These are phyloP conservation scores for Penicillium griseofulvum DNA, from an alignment of 2,329 filamentous ascomycete species.

Conservation along the genomic window DNA sequence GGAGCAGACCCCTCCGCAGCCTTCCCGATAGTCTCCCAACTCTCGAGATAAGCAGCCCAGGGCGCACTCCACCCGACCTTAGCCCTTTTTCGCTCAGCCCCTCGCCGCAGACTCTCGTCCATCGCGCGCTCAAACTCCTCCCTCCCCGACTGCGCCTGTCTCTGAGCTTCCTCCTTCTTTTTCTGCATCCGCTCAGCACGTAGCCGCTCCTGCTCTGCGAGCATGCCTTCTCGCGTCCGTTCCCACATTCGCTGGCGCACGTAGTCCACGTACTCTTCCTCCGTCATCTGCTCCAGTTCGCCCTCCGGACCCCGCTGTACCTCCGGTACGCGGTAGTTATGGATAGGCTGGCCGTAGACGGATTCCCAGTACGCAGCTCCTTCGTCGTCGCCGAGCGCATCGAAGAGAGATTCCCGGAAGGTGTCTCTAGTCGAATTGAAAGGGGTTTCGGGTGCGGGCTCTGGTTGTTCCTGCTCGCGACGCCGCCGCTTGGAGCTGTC, in stretches of 20 bases:
- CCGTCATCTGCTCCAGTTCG: slow-evolving; percentile 77
- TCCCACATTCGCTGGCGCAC: slow-evolving; percentile 94
- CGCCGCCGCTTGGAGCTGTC: slow-evolving; percentile 25
- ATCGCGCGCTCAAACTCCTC: slow-evolving; percentile 59
- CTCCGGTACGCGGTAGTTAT: slow-evolving; percentile 65
- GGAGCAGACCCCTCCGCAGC: slow-evolving; percentile 16
- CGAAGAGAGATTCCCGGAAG: slow-evolving; percentile 92
- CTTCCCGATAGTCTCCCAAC: slow-evolving; percentile 58
- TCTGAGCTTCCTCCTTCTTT: slow-evolving; percentile 43
- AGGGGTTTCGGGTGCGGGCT: not conserved
- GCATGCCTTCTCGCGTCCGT: slow-evolving; percentile 78
- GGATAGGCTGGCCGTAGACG: slow-evolving; percentile 94
- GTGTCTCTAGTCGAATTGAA: slow-evolving; percentile 52
- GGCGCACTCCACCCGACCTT: slow-evolving; percentile 49
- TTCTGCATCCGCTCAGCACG: slow-evolving; percentile 53
- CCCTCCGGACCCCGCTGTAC: slow-evolving; percentile 49
- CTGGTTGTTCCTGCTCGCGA: slow-evolving; percentile 15
- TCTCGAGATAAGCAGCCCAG: slow-evolving; percentile 64
- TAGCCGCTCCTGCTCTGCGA: slow-evolving; percentile 69
- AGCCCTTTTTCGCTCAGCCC: slow-evolving; percentile 57
- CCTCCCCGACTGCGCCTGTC: slow-evolving; percentile 26
- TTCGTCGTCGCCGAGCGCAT: slow-evolving; percentile 95
- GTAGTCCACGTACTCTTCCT: slow-evolving; percentile 85
- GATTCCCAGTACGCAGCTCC: slow-evolving; percentile 92
- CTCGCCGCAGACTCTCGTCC: slow-evolving; percentile 66